Conservation (phyloP, 371 early-diverging fungal genomes). For the Mucor saturninus region DNA sequence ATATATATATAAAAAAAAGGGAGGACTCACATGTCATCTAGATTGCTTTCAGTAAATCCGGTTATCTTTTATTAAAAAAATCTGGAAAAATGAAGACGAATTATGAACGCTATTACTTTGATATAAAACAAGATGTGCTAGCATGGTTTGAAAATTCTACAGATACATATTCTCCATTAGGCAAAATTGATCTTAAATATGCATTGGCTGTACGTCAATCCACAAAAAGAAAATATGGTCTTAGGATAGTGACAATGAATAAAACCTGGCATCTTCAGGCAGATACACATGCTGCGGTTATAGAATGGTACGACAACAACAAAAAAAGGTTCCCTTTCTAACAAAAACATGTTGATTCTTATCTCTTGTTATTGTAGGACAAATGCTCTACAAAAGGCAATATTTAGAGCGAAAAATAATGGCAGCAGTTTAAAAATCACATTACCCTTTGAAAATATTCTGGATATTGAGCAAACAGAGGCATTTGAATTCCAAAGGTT, state of each 20-base stretch:
- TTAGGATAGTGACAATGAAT: slow-evolving; percentile 61
- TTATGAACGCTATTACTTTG: slow-evolving; percentile 71
- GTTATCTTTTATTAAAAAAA: slow-evolving; percentile 63
- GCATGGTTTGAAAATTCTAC: slow-evolving; percentile 66
- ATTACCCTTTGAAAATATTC: slow-evolving; percentile 60
- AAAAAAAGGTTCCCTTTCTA: too few species aligned
- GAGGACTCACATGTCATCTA: slow-evolving; percentile 19
- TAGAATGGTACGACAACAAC: slow-evolving; percentile 55
- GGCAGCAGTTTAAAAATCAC: slow-evolving; percentile 69
- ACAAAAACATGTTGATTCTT: too few species aligned
- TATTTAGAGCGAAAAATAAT: slow-evolving; percentile 66
- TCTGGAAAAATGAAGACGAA: slow-evolving; percentile 39
- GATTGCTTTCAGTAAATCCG: slow-evolving; percentile 64
- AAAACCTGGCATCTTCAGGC: slow-evolving; percentile 63
- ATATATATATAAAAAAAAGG: background rate
- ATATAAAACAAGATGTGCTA: slow-evolving; percentile 68
- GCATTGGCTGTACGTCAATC: slow-evolving; percentile 58
- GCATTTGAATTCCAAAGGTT: slow-evolving; percentile 65
- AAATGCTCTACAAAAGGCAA: slow-evolving; percentile 63
- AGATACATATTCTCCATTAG: slow-evolving; percentile 73
- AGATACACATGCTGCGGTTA: slow-evolving; percentile 53
- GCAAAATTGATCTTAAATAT: slow-evolving; percentile 72
- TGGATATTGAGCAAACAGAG: slow-evolving; percentile 64
- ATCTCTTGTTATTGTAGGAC: slow-evolving; percentile 37
- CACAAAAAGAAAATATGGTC: slow-evolving; percentile 53